Conservation (phyloP, 441 rosid genomes). For the Gossypium davidsonii region DNA sequence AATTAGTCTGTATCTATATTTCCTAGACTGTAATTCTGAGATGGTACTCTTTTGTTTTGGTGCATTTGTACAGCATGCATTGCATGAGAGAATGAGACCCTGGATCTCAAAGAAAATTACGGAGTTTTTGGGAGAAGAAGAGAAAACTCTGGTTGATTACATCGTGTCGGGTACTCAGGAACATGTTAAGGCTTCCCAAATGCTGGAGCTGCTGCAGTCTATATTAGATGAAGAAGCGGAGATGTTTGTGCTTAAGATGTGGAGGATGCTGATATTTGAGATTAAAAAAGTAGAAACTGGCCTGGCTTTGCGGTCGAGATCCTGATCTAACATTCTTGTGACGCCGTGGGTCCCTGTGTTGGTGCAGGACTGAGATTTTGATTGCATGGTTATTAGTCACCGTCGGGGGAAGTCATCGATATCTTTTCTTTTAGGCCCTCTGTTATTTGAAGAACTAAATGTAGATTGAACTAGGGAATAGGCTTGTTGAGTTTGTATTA, state of each 20-base stretch:
- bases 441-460: not conserved
- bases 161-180: conserved; percentile 77
- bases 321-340: conserved; percentile 22
- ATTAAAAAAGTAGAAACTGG: conserved; percentile 89
- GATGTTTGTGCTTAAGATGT: conserved; percentile 99
- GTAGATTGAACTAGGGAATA: conserved; percentile 1
- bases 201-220: conserved; percentile 84
- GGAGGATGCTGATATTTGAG: conserved; percentile 99
- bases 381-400: not conserved
- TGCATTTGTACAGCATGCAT: conserved; percentile 49
- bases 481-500: conserved; percentile 1
- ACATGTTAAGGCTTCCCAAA: conserved; percentile 81
- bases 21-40: not conserved
- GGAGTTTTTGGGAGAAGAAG: conserved; percentile 97
- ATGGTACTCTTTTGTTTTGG: conserved; percentile 3
- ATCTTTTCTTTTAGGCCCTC: not conserved
- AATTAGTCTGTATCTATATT: not conserved
- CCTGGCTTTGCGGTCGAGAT: conserved; percentile 51
- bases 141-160: conserved; percentile 79
- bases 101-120: conserved; percentile 97
- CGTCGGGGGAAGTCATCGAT: not conserved
- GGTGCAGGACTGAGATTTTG: not conserved
- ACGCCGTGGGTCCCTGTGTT: not conserved
- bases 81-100: conserved; percentile 95
- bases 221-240: conserved; percentile 97